These are phyloP conservation scores for Cenchrus purpureus DNA, from an alignment of 176 grass and related monocot genomes.

Conservation along the genomic window DNA sequence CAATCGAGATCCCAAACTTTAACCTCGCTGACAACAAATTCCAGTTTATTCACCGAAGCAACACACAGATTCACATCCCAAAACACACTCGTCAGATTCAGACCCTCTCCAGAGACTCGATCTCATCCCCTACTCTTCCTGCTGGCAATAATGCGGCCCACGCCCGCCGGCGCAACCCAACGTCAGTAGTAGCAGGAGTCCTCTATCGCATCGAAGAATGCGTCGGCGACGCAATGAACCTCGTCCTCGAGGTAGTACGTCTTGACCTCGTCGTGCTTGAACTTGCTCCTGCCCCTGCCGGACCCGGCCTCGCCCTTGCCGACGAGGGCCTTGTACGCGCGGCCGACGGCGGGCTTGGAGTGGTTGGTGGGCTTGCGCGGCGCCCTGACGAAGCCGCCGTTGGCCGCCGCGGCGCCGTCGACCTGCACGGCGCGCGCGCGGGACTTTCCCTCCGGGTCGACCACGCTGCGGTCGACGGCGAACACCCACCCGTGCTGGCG, in stretches of 20 bases:
- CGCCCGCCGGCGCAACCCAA: neutral
- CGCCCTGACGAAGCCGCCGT: constrained; percentile 42
- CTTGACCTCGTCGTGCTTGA: constrained; percentile 42
- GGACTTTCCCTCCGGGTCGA: constrained; percentile 30
- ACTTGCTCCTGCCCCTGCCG: constrained; percentile 25
- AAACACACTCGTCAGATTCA: neutral
- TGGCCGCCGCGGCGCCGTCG: constrained; percentile 3
- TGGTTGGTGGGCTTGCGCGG: constrained; percentile 52
- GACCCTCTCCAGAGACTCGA: neutral
- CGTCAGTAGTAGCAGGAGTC: neutral
- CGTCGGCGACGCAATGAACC: neutral
- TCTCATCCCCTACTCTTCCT: neutral
- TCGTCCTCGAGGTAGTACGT: constrained; percentile 23
- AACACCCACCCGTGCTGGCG: constrained; percentile 44
- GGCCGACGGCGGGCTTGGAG: constrained; percentile 33
- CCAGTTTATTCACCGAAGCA: neutral
- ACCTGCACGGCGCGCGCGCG: constrained; percentile 29
- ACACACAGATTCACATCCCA: neutral
- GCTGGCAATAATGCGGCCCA: neutral
- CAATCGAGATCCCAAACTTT: neutral
- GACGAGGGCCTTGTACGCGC: neutral
- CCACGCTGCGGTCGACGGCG: constrained; percentile 18
- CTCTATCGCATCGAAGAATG: neutral
- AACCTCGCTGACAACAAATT: neutral
- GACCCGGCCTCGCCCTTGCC: neutral